Percentiles rank a stretch among this genome's conserved stretches.
Conservation (phyloP, 1,284 basidiomycete genomes). For the Apiotrichum sp. region DNA sequence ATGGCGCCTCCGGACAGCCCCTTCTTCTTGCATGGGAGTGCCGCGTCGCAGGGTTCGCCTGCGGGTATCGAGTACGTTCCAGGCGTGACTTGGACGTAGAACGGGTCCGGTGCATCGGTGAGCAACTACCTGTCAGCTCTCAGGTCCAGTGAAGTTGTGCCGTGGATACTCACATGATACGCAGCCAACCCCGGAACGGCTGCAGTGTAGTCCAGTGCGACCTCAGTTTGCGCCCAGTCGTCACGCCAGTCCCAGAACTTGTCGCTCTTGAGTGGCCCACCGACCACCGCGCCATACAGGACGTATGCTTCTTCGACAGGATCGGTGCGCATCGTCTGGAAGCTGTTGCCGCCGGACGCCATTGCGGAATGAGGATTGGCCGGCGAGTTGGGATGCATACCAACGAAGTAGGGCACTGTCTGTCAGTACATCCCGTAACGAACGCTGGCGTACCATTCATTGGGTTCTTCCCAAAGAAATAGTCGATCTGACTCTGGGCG, state of each 20-base stretch:
- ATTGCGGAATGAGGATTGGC: conserved; percentile 80
- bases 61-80: conserved; percentile 63
- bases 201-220: conserved; percentile 62
- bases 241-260: conserved; percentile 75
- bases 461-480: conserved; percentile 76
- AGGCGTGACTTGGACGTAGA: conserved; percentile 62
- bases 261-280: conserved; percentile 73
- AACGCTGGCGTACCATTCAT: conserved; percentile 58
- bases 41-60: conserved; percentile 69
- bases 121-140: background rate
- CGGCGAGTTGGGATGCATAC: conserved; percentile 81
- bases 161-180: conserved; percentile 34
- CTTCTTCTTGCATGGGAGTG: conserved; percentile 53
- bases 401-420: conserved; percentile 54
- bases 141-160: no score
- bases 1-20: conserved; percentile 57
- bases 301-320: conserved; percentile 66
- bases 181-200: conserved; percentile 76
- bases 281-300: conserved; percentile 79
- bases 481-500: conserved; percentile 59
- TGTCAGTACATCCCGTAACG: background rate
- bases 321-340: conserved; percentile 61
- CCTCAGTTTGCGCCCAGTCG: conserved; percentile 43
- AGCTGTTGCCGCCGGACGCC: conserved; percentile 67
- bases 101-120: conserved; percentile 56